These are phyloP conservation scores for Bacidia gigantensis DNA, from an alignment of 495 filamentous ascomycete genomes.

Conservation along the genomic window DNA sequence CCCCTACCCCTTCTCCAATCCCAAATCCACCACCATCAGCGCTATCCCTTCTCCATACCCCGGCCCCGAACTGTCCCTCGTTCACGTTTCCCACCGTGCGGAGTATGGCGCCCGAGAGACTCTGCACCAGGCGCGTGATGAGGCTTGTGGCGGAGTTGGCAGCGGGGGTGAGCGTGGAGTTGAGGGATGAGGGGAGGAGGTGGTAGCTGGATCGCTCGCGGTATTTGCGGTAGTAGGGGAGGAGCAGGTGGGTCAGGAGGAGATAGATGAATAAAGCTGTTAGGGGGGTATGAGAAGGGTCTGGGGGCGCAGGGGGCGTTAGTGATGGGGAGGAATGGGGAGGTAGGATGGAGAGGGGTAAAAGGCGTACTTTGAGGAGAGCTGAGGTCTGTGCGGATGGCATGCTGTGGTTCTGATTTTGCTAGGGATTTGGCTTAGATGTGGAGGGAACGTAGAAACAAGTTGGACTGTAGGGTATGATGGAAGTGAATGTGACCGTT, in stretches of 20 bases:
- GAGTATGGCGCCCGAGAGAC: not conserved
- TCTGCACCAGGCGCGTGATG: not conserved
- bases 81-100: not conserved
- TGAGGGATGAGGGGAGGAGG: constrained; percentile 16
- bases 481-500: not conserved
- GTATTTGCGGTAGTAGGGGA: constrained; percentile 66
- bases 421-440: not conserved
- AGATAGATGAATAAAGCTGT: constrained; percentile 68
- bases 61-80: not conserved
- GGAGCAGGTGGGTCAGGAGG: constrained; percentile 50
- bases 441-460: too few relatives aligned
- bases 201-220: constrained; percentile 51
- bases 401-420: not conserved
- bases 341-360: not conserved
- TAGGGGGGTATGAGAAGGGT: constrained; percentile 60
- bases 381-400: not conserved
- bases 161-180: constrained; percentile 1
- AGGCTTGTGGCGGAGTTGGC: not conserved
- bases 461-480: not conserved
- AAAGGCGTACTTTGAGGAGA: not conserved
- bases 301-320: too few relatives aligned
- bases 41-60: constrained; percentile 4
- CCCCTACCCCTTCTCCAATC: constrained; percentile 23
- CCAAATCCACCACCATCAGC: constrained; percentile 10
- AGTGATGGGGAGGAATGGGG: not conserved